Conservation (phyloP, 805 yeast genomes). For the Schwanniomyces pseudopolymorphus region DNA sequence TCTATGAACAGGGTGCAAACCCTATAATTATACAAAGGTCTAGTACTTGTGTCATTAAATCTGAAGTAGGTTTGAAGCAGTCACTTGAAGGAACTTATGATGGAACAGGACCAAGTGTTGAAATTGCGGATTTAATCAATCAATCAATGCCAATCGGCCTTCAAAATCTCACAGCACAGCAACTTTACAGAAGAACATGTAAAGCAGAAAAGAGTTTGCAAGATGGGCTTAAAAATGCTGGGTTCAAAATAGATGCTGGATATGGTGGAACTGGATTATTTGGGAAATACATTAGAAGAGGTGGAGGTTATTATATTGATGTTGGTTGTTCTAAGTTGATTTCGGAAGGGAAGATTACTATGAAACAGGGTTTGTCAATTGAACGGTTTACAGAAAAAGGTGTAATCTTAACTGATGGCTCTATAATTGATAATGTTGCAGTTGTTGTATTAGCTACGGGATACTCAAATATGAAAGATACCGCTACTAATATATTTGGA, state of each 20-base stretch:
- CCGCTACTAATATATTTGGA: constrained; percentile 39
- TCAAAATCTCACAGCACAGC: constrained; percentile 35
- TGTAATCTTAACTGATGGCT: constrained; percentile 41
- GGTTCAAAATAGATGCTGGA: constrained; percentile 43
- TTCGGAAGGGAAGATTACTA: constrained; percentile 35
- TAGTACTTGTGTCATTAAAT: constrained; percentile 42
- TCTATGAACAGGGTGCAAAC: constrained; percentile 43
- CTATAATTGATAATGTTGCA: constrained; percentile 29
- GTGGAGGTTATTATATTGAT: constrained; percentile 49
- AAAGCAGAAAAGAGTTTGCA: constrained; percentile 30
- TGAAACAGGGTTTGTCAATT: constrained; percentile 34
- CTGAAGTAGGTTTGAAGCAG: constrained; percentile 29
- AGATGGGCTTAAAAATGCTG: constrained; percentile 29
- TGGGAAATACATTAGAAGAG: constrained; percentile 39
- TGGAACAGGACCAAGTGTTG: constrained; percentile 35
- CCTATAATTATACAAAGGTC: constrained; percentile 48
- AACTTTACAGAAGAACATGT: constrained; percentile 31
- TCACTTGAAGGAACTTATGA: constrained; percentile 33
- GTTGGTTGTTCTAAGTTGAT: constrained; percentile 44
- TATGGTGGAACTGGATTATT: constrained; percentile 44
- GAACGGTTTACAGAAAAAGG: constrained; percentile 35
- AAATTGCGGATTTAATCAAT: constrained; percentile 38
- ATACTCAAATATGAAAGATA: constrained; percentile 41
- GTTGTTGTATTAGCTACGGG: constrained; percentile 48
- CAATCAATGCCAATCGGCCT: constrained; percentile 35